phyloP scores from a whole-genome alignment of 2,329 filamentous ascomycete genomes.

The Nothomitra cinnamomea region DNA sequence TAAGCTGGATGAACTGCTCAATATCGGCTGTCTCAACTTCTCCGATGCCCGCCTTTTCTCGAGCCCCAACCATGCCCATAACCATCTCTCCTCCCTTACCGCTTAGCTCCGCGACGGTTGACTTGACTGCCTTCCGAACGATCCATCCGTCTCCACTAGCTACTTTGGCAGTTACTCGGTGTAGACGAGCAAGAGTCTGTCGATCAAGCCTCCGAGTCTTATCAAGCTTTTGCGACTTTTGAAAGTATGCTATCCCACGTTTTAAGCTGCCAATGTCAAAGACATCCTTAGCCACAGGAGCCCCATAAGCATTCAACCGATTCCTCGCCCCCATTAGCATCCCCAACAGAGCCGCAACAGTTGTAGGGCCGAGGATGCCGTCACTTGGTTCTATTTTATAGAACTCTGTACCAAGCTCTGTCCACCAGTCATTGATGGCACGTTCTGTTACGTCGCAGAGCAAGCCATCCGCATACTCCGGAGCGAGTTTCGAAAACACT shows the following conservation, averaged over 20 bases:
- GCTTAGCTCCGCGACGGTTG: slow-evolving; percentile 80
- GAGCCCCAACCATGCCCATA: slow-evolving; percentile 74
- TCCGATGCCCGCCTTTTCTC: slow-evolving; percentile 75
- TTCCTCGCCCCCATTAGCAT: slow-evolving; percentile 83
- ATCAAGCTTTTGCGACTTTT: slow-evolving; percentile 71
- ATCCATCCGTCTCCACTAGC: slow-evolving; percentile 81
- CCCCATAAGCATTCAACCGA: slow-evolving; percentile 67
- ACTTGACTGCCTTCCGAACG: slow-evolving; percentile 87
- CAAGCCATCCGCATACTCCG: slow-evolving; percentile 78
- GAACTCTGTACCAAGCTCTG: slow-evolving; percentile 76
- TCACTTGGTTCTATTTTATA: slow-evolving; percentile 88
- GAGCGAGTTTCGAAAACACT: slow-evolving; percentile 73
- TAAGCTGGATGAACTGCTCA: slow-evolving; percentile 61
- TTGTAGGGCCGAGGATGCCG: slow-evolving; percentile 81
- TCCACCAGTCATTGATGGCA: slow-evolving; percentile 90
- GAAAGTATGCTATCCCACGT: slow-evolving; percentile 70
- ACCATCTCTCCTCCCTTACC: slow-evolving; percentile 90
- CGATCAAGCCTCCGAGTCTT: slow-evolving; percentile 66
- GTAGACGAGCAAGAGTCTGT: slow-evolving; percentile 64
- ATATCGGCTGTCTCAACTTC: slow-evolving; percentile 88
- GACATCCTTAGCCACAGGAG: slow-evolving; percentile 74
- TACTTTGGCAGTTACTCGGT: slow-evolving; percentile 73
- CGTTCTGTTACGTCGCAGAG: slow-evolving; percentile 87
- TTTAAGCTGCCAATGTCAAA: slow-evolving; percentile 77
- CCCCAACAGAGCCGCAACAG: slow-evolving; percentile 73